phyloP scores from a whole-genome alignment of 1,139 yeast species.

The Saccharomyces hybrid region DNA sequence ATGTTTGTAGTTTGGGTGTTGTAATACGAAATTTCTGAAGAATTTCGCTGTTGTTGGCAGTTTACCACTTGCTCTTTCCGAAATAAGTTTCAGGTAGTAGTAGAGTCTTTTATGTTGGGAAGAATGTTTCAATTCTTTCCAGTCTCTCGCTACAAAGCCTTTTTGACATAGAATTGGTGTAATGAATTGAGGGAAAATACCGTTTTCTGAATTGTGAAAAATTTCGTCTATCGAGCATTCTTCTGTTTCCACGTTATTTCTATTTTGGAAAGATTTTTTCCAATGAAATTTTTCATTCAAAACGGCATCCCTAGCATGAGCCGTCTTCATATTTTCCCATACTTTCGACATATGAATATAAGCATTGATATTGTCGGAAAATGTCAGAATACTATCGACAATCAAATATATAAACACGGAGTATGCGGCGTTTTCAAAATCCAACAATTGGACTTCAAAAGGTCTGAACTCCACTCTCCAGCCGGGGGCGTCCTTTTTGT shows the following conservation, averaged over 20 bases:
- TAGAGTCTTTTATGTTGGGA: slow-evolving; percentile 35
- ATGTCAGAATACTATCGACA: slow-evolving; percentile 63
- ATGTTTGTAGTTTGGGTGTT: slow-evolving; percentile 56
- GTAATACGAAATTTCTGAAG: slow-evolving; percentile 55
- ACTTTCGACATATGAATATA: slow-evolving; percentile 79
- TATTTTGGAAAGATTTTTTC: slow-evolving; percentile 35
- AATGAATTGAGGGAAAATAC: slow-evolving; percentile 42
- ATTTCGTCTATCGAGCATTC: slow-evolving; percentile 56
- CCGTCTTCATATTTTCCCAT: slow-evolving; percentile 78
- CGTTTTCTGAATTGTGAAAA: slow-evolving; percentile 56
- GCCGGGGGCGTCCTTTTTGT: slow-evolving; percentile 52
- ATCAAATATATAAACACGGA: slow-evolving; percentile 65
- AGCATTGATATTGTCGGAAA: slow-evolving; percentile 50
- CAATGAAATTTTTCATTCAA: slow-evolving; percentile 58
- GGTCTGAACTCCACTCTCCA: slow-evolving; percentile 98
- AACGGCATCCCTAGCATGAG: slow-evolving; percentile 72
- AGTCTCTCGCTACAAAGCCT: slow-evolving; percentile 18
- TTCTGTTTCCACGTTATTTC: slow-evolving; percentile 16
- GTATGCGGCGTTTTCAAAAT: slow-evolving; percentile 94
- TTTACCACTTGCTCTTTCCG: slow-evolving; percentile 72
- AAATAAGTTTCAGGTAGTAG: slow-evolving; percentile 58
- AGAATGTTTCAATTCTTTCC: slow-evolving; percentile 28
- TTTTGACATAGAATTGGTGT: slow-evolving; percentile 25
- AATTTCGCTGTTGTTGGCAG: slow-evolving; percentile 73
- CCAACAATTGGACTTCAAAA: slow-evolving; percentile 89